Evolutionary conservation across 768 basidiomycete species (phyloP).

Genomic region (Paxillus involutus): DNA sequence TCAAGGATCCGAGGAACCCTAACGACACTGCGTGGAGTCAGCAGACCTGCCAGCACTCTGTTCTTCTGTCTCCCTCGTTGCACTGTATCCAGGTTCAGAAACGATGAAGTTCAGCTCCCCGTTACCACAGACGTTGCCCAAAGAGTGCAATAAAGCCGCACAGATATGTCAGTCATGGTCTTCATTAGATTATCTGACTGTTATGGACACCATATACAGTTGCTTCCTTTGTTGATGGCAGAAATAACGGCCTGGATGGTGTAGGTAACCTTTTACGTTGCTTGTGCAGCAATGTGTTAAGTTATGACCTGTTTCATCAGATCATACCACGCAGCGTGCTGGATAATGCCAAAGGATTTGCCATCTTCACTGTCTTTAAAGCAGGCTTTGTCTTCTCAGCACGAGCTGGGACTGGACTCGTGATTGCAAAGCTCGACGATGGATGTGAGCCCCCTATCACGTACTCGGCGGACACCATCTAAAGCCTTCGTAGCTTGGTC

Average conservation of each 20-base stretch:
- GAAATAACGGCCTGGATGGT: conserved; percentile 84
- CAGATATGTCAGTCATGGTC: conserved; percentile 65
- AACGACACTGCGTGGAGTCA: not conserved
- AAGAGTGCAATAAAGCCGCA: conserved; percentile 85
- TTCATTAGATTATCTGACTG: not conserved
- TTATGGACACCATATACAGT: conserved; percentile 44
- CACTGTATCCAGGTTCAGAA: not conserved
- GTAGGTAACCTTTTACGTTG: conserved; percentile 33
- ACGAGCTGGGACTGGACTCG: conserved; percentile 81
- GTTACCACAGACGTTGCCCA: conserved; percentile 58
- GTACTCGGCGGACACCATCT: not conserved
- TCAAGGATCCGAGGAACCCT: not conserved
- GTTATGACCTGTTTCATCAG: conserved; percentile 25
- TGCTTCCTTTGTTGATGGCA: conserved; percentile 77
- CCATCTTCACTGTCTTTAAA: conserved; percentile 89
- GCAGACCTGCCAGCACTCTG: not conserved
- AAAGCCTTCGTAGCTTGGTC: conserved; percentile 80
- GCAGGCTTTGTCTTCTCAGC: conserved; percentile 68
- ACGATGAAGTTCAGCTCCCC: conserved; percentile 52
- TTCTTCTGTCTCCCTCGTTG: not conserved
- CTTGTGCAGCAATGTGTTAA: not conserved
- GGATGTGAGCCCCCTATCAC: conserved; percentile 58
- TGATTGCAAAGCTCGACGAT: conserved; percentile 80
- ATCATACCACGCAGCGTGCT: conserved; percentile 57
- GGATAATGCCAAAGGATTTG: conserved; percentile 70